Percentiles rank a stretch among this genome's conserved stretches.
These are phyloP conservation scores for Arthrinium phaeospermum DNA, from an alignment of 2,329 filamentous ascomycete species.

Conservation along the genomic window DNA sequence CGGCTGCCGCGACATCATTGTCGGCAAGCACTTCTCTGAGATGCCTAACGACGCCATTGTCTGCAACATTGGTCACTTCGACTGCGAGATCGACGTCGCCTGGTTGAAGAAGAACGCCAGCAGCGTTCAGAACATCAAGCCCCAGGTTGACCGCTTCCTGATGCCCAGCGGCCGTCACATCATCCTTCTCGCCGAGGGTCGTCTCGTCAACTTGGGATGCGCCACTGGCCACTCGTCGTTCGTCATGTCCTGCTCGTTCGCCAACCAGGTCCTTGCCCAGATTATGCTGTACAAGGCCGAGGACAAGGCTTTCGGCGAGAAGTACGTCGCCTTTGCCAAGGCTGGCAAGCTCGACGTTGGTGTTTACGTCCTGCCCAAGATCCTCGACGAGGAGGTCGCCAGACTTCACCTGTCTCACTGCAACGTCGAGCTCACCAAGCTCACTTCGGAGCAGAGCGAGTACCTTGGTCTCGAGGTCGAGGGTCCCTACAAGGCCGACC, in stretches of 20 bases:
- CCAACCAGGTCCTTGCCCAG: conserved; percentile 99
- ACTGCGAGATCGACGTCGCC: conserved; percentile 99
- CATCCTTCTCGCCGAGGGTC: conserved; percentile 97
- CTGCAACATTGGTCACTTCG: conserved; percentile 99
- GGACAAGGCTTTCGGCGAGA: conserved; percentile 85
- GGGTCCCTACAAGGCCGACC: conserved; percentile 96
- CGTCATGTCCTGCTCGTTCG: conserved; percentile 99
- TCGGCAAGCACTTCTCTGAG: conserved; percentile 87
- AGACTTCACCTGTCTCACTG: conserved; percentile 90
- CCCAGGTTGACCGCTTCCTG: conserved; percentile 97
- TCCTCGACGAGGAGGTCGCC: conserved; percentile 98
- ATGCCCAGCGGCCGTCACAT: conserved; percentile 95
- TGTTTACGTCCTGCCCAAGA: conserved; percentile 98
- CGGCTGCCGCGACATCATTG: conserved; percentile 97
- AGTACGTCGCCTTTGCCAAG: conserved; percentile 97
- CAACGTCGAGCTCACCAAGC: conserved; percentile 90
- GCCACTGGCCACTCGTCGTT: conserved; percentile 99
- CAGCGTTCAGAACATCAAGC: conserved; percentile 98
- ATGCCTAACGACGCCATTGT: conserved; percentile 99
- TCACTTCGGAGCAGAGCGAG: conserved; percentile 87
- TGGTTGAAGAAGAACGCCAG: conserved; percentile 98
- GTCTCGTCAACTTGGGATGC: conserved; percentile 99
- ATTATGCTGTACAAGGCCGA: conserved; percentile 96
- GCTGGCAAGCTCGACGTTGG: conserved; percentile 87
- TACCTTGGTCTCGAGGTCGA: conserved; percentile 87